Percentiles rank a stretch among this genome's conserved stretches.
These are phyloP conservation scores for Decorospora gaudefroyi DNA, from an alignment of 2,329 filamentous ascomycete species.

Conservation along the genomic window DNA sequence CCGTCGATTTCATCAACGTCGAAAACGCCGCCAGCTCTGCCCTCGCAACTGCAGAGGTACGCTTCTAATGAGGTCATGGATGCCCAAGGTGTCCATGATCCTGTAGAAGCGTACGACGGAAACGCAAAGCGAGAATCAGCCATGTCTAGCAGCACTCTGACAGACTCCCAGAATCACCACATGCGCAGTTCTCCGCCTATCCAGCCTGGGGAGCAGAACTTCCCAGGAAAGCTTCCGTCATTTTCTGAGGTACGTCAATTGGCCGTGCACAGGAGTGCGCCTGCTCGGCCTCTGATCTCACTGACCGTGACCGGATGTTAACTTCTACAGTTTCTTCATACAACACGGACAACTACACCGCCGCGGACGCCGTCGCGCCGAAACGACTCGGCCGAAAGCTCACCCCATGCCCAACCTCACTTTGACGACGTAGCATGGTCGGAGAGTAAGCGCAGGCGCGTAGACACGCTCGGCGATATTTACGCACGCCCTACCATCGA, in stretches of 20 bases:
- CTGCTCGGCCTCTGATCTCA: too few species aligned
- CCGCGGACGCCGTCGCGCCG: constrained; percentile 41
- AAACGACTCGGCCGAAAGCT: constrained; percentile 35
- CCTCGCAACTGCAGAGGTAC: not conserved
- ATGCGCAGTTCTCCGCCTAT: constrained; percentile 42
- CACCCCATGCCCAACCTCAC: constrained; percentile 30
- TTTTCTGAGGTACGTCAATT: constrained; percentile 35
- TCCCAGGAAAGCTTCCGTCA: constrained; percentile 34
- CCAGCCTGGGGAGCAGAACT: constrained; percentile 39
- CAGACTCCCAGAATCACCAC: constrained; percentile 33
- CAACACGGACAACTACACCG: constrained; percentile 39
- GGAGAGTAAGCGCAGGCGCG: constrained; percentile 34
- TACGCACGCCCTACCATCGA: constrained; percentile 26
- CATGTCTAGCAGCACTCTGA: constrained; percentile 13
- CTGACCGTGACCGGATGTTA: constrained; percentile 1
- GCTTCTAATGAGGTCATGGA: not conserved
- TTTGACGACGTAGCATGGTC: constrained; percentile 41
- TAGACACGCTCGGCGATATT: constrained; percentile 34
- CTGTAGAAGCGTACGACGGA: not conserved
- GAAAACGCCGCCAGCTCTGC: too few species aligned
- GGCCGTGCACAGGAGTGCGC: too few species aligned
- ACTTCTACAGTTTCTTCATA: constrained; percentile 32
- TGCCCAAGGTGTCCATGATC: not conserved
- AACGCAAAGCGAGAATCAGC: not conserved
- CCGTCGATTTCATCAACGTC: too few species aligned